Percentiles rank a stretch among this genome's conserved stretches.
Conservation (phyloP, 176 grass and related monocot genomes). For the Lolium multiflorum region DNA sequence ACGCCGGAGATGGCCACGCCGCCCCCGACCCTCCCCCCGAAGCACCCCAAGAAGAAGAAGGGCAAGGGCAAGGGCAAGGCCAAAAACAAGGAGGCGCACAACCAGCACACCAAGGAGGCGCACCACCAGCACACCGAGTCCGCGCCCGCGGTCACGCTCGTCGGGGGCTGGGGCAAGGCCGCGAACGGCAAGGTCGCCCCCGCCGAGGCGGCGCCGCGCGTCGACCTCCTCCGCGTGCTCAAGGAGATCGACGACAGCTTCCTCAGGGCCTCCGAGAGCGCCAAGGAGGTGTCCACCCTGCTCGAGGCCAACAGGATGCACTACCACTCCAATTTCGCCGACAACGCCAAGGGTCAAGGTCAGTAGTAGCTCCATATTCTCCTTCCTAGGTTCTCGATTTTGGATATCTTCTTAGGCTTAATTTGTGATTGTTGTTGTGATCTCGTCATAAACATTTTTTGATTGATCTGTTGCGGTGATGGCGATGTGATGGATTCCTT, state of each 20-base stretch:
- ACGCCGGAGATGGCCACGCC: constrained; percentile 65
- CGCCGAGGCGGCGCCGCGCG: constrained; percentile 40
- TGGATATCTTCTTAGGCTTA: constrained; percentile 29
- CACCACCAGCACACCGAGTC: constrained; percentile 92
- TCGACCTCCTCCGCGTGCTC: constrained; percentile 68
- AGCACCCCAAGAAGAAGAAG: constrained; percentile 65
- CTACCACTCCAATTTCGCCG: constrained; percentile 96
- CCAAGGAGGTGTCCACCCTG: constrained; percentile 78
- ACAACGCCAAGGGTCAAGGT: constrained; percentile 58
- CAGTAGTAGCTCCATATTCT: constrained; percentile 33
- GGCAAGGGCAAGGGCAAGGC: constrained; percentile 41
- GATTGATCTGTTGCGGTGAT: constrained; percentile 21
- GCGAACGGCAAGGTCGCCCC: constrained; percentile 60
- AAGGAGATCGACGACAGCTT: constrained; percentile 81
- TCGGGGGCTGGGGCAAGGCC: constrained; percentile 47
- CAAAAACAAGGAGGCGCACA: constrained; percentile 58
- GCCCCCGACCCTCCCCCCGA: constrained; percentile 54
- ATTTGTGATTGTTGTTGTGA: constrained; percentile 7
- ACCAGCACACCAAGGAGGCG: constrained; percentile 69
- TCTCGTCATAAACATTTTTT: constrained; percentile 12
- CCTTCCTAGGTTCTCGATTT: constrained; percentile 7
- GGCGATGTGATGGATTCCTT: constrained; percentile 51
- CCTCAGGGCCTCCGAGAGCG: constrained; percentile 82
- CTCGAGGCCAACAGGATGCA: constrained; percentile 98
- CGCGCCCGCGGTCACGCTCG: constrained; percentile 55